Evolutionary conservation across 2,329 filamentous ascomycete species (phyloP).

Genomic region (Plenodomus tracheiphilus): DNA sequence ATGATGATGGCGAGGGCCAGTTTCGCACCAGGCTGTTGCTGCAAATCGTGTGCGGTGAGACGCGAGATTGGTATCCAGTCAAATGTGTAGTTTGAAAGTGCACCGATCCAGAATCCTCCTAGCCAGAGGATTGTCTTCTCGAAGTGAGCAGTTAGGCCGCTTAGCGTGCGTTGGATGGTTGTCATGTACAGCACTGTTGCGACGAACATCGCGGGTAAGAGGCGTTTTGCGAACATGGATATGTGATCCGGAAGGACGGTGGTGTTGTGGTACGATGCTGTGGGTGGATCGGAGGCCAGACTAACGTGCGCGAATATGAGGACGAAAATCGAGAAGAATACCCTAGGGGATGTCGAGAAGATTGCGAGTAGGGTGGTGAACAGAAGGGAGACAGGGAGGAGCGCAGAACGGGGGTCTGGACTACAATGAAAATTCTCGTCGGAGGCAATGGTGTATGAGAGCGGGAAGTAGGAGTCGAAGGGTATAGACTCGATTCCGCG

Average conservation of each 20-base stretch:
- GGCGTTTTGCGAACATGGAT: constrained; percentile 70
- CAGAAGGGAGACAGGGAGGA: constrained; percentile 75
- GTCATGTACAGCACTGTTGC: constrained; percentile 83
- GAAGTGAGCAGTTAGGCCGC: constrained; percentile 74
- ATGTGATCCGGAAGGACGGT: constrained; percentile 54
- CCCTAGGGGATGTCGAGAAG: constrained; percentile 72
- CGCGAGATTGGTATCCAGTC: constrained; percentile 90
- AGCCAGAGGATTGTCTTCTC: constrained; percentile 91
- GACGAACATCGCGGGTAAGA: constrained; percentile 83
- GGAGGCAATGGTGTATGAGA: constrained; percentile 76
- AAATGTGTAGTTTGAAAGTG: constrained; percentile 91
- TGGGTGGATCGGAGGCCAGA: constrained; percentile 82
- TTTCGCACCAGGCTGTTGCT: constrained; percentile 85
- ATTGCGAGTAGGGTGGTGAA: constrained; percentile 76
- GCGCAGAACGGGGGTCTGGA: constrained; percentile 73
- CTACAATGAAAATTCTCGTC: constrained; percentile 66
- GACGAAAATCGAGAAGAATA: constrained; percentile 82
- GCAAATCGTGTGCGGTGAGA: constrained; percentile 82
- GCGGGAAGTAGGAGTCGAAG: constrained; percentile 87
- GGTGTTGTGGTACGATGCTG: constrained; percentile 54
- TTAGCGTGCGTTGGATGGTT: constrained; percentile 74
- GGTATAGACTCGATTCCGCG: constrained; percentile 75
- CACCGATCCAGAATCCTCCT: constrained; percentile 85
- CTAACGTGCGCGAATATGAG: constrained; percentile 86
- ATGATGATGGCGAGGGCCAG: constrained; percentile 78